phyloP scores from a whole-genome alignment of 257 asterid genomes.

The Henckelia pumila region DNA sequence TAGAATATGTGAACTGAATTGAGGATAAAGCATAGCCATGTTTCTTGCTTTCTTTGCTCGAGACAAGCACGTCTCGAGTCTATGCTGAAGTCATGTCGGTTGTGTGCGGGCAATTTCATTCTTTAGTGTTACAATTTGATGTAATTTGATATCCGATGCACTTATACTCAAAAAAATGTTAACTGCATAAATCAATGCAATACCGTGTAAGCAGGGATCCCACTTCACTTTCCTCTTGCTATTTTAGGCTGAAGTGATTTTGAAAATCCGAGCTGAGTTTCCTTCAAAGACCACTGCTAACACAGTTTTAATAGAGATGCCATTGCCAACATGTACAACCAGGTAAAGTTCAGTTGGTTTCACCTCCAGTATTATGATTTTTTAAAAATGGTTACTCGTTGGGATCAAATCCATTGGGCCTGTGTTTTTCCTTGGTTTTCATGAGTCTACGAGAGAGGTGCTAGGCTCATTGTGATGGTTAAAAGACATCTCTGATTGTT shows the following conservation, averaged over 20 bases:
- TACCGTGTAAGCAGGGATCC: constrained; percentile 23
- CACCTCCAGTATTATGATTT: constrained; percentile 22
- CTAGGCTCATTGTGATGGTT: background rate
- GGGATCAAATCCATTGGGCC: constrained; percentile 2
- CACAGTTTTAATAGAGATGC: constrained; percentile 89
- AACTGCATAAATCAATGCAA: constrained; percentile 13
- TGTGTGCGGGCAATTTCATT: no score
- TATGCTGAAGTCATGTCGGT: no score
- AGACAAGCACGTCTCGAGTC: no score
- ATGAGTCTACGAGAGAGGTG: background rate
- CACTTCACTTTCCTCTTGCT: constrained; percentile 26
- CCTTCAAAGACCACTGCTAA: constrained; percentile 83
- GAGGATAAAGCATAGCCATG: constrained; percentile 12
- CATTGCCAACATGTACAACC: constrained; percentile 84
- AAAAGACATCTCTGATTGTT: background rate
- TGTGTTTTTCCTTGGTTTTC: constrained; percentile 4
- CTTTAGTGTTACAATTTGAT: no score
- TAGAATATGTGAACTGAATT: constrained; percentile 19
- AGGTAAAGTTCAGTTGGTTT: constrained; percentile 44
- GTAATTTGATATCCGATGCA: no score
- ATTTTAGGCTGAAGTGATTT: constrained; percentile 87
- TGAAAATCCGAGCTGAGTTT: constrained; percentile 94
- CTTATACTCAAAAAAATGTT: no score
- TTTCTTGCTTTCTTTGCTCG: constrained; percentile 20
- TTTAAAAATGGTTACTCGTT: background rate